phyloP scores from a whole-genome alignment of 352 stramenopile genomes.

The Globisporangium nagaii region DNA sequence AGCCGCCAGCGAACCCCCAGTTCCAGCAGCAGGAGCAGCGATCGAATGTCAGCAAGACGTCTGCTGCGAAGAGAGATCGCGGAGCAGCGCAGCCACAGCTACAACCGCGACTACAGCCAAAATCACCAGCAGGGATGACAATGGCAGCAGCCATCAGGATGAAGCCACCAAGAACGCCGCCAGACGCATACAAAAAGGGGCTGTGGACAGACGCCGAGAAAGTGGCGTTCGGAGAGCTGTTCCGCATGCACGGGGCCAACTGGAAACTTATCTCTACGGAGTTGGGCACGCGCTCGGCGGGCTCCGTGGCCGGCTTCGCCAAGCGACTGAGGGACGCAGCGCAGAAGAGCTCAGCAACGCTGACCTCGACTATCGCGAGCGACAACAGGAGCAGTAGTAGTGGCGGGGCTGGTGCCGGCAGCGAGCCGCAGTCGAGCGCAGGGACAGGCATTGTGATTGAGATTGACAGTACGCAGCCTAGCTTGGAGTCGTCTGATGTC shows the following conservation, averaged over 20 bases:
- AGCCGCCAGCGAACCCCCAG: not conserved
- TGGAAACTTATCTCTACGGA: not conserved
- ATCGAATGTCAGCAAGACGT: too few species aligned
- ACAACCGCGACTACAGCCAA: not conserved
- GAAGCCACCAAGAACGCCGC: too few species aligned
- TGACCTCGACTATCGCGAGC: not conserved
- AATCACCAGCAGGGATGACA: not conserved
- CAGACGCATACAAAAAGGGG: too few species aligned
- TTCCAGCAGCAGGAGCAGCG: not conserved
- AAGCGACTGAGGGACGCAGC: not conserved
- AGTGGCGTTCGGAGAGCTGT: not conserved
- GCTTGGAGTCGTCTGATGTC: too few species aligned
- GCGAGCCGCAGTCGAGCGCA: too few species aligned
- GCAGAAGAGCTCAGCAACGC: too few species aligned
- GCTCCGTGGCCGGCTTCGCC: not conserved
- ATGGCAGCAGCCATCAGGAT: too few species aligned
- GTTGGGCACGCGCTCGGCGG: not conserved
- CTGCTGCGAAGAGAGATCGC: too few species aligned
- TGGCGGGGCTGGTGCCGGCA: not conserved
- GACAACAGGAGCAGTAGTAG: not conserved
- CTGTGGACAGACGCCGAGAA: slow-evolving; percentile 1
- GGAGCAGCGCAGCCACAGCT: not conserved
- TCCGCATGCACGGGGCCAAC: not conserved
- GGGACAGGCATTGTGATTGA: too few species aligned
- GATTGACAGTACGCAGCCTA: too few species aligned